Evolutionary conservation across 331 rosid genomes (phyloP).

Genomic region (Dryas integrifolia): DNA sequence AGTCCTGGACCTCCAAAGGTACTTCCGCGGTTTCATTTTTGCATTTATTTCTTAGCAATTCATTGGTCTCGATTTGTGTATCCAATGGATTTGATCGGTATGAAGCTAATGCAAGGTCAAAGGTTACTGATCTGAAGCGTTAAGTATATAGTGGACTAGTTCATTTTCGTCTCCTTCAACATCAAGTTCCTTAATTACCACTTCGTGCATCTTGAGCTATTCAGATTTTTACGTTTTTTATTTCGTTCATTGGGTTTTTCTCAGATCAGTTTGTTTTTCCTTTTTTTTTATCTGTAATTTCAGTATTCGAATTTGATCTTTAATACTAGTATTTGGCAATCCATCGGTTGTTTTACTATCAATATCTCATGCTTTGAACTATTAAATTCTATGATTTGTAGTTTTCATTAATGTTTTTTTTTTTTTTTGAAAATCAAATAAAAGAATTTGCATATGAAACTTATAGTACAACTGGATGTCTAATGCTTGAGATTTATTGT

Average conservation of each 20-base stretch:
- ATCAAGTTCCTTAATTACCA: slow-evolving; percentile 18
- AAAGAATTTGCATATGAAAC: slow-evolving; percentile 6
- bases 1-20: slow-evolving; percentile 49
- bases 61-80: background rate
- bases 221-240: background rate
- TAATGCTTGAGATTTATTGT: slow-evolving; percentile 4
- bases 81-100: slow-evolving; percentile 24
- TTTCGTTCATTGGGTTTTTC: background rate
- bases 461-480: background rate
- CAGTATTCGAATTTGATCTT: background rate
- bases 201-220: slow-evolving; percentile 6
- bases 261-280: slow-evolving; percentile 14
- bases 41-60: background rate
- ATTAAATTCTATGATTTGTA: background rate
- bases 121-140: slow-evolving; percentile 32
- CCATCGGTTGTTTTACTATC: background rate
- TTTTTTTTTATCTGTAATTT: background rate
- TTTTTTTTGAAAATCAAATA: background rate
- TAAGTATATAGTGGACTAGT: background rate
- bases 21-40: background rate
- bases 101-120: slow-evolving; percentile 9
- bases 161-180: background rate
- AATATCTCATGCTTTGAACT: background rate
- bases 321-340: background rate
- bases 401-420: background rate